Conservation (phyloP, 441 rosid genomes). For the Arabidopsis hybrid region DNA sequence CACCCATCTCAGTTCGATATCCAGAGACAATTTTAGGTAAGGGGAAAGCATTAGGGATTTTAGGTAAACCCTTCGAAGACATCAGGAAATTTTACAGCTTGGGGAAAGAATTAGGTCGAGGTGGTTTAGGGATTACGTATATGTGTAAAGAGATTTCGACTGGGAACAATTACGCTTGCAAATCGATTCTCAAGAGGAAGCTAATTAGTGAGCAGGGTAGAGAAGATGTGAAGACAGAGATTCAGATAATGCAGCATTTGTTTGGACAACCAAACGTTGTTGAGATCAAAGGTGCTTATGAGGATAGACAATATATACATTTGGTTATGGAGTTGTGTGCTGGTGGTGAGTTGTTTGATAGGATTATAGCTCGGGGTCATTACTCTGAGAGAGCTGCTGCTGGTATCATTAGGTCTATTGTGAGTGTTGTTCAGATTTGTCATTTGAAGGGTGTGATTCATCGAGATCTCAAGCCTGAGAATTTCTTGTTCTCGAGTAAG, state of each 20-base stretch:
- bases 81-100: slow-evolving; percentile 15
- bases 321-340: slow-evolving; percentile 26
- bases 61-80: slow-evolving; percentile 12
- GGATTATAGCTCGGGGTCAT: slow-evolving; percentile 29
- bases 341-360: slow-evolving; percentile 31
- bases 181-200: slow-evolving; percentile 22
- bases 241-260: slow-evolving; percentile 32
- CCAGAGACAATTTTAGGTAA: slow-evolving; percentile 31
- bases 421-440: slow-evolving; percentile 72
- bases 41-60: background rate
- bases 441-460: slow-evolving; percentile 96
- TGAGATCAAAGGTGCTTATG: slow-evolving; percentile 32
- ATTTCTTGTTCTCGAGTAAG: slow-evolving; percentile 79
- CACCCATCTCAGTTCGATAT: slow-evolving; percentile 35
- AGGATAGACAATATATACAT: slow-evolving; percentile 14
- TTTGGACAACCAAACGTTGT: slow-evolving; percentile 22
- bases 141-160: slow-evolving; percentile 15
- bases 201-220: slow-evolving; percentile 6
- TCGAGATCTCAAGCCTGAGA: slow-evolving; percentile 95
- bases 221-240: slow-evolving; percentile 29
- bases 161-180: slow-evolving; percentile 25
- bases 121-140: slow-evolving; percentile 23
- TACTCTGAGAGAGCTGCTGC: slow-evolving; percentile 44
- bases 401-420: slow-evolving; percentile 63
- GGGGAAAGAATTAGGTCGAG: slow-evolving; percentile 29